Evolutionary conservation across 2,329 filamentous ascomycete species (phyloP), one percentile per base, ranked within the genome.

Genomic region (Coleophoma eucalyptorum): DNA sequence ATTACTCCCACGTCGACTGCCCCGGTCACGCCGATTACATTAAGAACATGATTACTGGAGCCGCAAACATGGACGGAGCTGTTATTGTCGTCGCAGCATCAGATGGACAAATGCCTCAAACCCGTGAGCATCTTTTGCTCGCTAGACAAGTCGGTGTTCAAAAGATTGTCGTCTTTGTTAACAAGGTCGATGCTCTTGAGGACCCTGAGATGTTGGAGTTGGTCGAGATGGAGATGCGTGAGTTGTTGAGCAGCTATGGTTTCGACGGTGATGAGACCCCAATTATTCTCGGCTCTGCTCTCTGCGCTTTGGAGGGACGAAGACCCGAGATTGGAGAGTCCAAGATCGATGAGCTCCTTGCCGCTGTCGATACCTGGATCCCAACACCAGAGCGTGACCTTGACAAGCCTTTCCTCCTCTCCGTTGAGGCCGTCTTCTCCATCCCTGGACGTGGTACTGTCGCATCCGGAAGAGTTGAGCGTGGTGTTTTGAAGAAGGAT

Each of bases 1-100:
- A 99, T 80, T 99, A 99, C 78, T 94, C 94, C 66, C 94, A 99
- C 83, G 94, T 99, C 79, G 94, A 99, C 83, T 99, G 94, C 76
- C 94, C 94, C 53, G 94, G 94, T 76, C 94, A 99, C 87, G 94
- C 94, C 75, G 94, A 99, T 90, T 99, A 99, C 82, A 97, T 99
- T 80, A 99, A 99, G 85, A 99, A 99, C 87, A 99, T 99, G 94
- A 99, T 99, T 73, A 99, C 94, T 62, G 94, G 94, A 85, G 92
- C 94, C 57, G 93, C 95, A 66, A 96, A 91, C 80, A 99, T 99
- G 94, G 94, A 99, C 66, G 94, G 94, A 66, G 93, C 94, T 66
- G 93, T 99, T 70, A 97, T 99, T 66, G 94, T 99, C 61, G 95
- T 99, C 65, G 95, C 95, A 63, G 94, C 94, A 62, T 96, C 91